Conservation (phyloP, 106 monocot species). For the Dioscorea zingiberensis region DNA sequence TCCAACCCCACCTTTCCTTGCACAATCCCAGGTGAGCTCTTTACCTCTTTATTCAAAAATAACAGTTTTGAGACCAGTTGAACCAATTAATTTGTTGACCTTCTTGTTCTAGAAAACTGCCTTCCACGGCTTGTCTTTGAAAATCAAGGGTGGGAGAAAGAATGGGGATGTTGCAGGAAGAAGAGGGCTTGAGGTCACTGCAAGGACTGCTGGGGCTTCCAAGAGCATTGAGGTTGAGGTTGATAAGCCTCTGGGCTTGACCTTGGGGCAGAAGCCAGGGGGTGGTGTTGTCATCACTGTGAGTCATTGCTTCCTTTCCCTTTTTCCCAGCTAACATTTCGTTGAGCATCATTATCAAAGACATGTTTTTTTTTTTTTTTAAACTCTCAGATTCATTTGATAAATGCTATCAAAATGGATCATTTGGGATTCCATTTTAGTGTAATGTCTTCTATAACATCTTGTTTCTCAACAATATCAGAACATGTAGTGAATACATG, state of each 20-base stretch:
- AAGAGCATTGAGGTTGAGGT: conserved; percentile 96
- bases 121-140: conserved; percentile 45
- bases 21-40: background rate
- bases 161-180: conserved; percentile 8
- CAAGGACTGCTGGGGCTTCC: conserved; percentile 59
- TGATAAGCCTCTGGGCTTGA: conserved; percentile 86
- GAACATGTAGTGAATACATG: too few species aligned
- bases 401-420: too few species aligned
- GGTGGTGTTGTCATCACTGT: conserved; percentile 90
- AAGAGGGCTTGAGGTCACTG: conserved; percentile 53
- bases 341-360: too few species aligned
- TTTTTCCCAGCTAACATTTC: background rate
- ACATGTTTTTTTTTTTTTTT: too few species aligned
- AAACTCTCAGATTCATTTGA: too few species aligned
- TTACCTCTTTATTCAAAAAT: too few species aligned
- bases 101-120: conserved; percentile 42
- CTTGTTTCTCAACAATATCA: too few species aligned
- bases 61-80: too few species aligned
- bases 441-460: too few species aligned
- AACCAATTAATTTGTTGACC: background rate
- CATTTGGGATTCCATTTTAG: too few species aligned
- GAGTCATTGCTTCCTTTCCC: conserved; percentile 10
- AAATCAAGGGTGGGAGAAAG: conserved; percentile 12
- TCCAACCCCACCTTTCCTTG: conserved; percentile 1
- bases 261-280: conserved; percentile 77